A percentile compares a stretch with the other conserved stretches of the same genome.
Evolutionary conservation across 2,329 filamentous ascomycete species (phyloP).

Genomic region (Fusarium sp.): DNA sequence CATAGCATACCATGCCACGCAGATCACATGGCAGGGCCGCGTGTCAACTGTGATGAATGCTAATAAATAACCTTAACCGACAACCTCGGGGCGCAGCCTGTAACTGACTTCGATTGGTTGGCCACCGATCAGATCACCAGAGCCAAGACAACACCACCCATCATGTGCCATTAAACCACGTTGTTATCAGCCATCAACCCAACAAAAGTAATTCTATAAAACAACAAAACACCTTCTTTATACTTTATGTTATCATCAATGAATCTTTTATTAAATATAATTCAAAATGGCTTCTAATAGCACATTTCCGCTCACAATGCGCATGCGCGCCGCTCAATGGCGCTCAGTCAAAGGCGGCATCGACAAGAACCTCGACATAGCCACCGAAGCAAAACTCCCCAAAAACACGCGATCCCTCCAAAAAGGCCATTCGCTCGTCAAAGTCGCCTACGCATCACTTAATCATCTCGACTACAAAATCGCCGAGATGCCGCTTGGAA

Average conservation of each 20-base stretch:
- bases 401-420: background rate
- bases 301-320: slow-evolving; percentile 30
- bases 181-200: background rate
- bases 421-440: slow-evolving; percentile 26
- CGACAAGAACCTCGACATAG: slow-evolving; percentile 27
- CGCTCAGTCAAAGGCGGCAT: slow-evolving; percentile 34
- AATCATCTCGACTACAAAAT: slow-evolving; percentile 43
- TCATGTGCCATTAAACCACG: slow-evolving; percentile 6
- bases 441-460: slow-evolving; percentile 38
- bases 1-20: background rate
- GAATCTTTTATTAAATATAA: background rate
- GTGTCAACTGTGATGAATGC: background rate
- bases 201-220: background rate
- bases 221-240: too few relatives aligned
- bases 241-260: too few relatives aligned
- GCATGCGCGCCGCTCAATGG: slow-evolving; percentile 41
- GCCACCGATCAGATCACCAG: background rate
- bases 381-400: slow-evolving; percentile 18
- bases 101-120: slow-evolving; percentile 1
- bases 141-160: slow-evolving; percentile 18
- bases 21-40: too few relatives aligned
- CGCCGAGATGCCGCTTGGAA: slow-evolving; percentile 33
- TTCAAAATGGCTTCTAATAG: slow-evolving; percentile 22
- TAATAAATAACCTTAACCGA: background rate
- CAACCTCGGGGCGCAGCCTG: background rate